Percentiles rank a stretch among this genome's conserved stretches.
Conservation (phyloP, 176 grass and related monocot species). For the Phyllostachys edulis region DNA sequence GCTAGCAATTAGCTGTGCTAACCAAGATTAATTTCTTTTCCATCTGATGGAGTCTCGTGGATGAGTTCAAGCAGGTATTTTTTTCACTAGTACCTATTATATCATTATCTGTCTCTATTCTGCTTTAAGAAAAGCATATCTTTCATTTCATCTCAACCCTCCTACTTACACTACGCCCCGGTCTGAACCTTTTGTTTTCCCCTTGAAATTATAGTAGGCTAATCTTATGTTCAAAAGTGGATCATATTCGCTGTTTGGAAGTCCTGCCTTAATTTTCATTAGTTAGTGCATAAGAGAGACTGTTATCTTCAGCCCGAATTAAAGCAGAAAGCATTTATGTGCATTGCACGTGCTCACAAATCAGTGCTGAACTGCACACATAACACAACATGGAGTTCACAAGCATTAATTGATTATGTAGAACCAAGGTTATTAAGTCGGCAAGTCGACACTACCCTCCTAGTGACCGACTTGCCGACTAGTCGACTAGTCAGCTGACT, state of each 20-base stretch:
- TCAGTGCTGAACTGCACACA: background rate
- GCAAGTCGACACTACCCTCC: no score
- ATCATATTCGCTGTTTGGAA: background rate
- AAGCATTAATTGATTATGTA: background rate
- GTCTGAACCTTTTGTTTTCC: background rate
- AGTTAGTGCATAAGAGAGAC: background rate
- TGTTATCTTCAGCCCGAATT: background rate
- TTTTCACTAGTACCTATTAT: background rate
- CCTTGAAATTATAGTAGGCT: background rate
- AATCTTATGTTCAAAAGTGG: background rate
- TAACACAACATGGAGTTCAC: background rate
- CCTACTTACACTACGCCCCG: background rate
- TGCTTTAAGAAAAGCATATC: background rate
- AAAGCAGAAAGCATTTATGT: background rate
- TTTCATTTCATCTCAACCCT: slow-evolving; percentile 11
- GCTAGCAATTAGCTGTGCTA: background rate
- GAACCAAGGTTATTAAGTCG: no score
- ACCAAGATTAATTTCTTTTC: background rate
- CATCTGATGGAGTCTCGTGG: background rate
- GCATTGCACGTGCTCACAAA: background rate
- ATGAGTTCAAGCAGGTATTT: slow-evolving; percentile 14
- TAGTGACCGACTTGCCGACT: no score
- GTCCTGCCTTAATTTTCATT: background rate
- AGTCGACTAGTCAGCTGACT: no score
- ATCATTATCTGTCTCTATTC: background rate